phyloP scores from a whole-genome alignment of 768 basidiomycete species.

The Dictyophora rubrovolvata region DNA sequence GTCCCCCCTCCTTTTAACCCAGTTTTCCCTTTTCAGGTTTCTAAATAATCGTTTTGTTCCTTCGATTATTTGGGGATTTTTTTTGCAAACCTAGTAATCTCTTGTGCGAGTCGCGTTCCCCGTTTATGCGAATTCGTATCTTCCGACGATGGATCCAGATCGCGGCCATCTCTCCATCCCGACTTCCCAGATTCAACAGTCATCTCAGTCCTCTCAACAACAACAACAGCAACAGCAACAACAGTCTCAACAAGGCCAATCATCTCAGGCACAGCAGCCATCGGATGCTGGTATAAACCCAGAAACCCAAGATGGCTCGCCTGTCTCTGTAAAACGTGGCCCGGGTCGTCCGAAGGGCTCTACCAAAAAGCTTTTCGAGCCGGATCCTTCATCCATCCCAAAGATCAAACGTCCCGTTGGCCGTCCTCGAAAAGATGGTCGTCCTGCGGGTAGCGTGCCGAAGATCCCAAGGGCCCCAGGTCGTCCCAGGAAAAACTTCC shows the following conservation, averaged over 20 bases:
- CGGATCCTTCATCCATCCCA: constrained; percentile 20
- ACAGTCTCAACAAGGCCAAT: background rate
- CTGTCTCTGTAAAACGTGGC: constrained; percentile 43
- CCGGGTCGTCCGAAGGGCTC: constrained; percentile 75
- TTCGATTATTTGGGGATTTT: background rate
- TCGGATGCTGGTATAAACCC: background rate
- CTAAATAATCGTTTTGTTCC: background rate
- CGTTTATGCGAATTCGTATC: background rate
- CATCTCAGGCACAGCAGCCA: background rate
- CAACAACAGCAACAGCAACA: background rate
- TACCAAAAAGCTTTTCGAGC: constrained; percentile 44
- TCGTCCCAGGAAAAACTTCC: constrained; percentile 31
- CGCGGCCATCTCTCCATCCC: constrained; percentile 3
- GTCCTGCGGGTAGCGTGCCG: constrained; percentile 62
- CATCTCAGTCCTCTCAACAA: background rate
- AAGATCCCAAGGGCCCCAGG: constrained; percentile 25
- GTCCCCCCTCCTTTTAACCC: background rate
- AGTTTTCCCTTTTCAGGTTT: background rate
- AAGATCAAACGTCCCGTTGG: constrained; percentile 74
- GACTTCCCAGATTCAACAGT: constrained; percentile 1
- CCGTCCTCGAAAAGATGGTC: constrained; percentile 70
- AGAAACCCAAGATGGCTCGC: constrained; percentile 1
- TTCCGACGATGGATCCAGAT: constrained; percentile 2
- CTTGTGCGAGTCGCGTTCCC: background rate
- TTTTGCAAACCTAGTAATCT: background rate